Percentiles rank a stretch among this genome's conserved stretches.
phyloP scores from a whole-genome alignment of 257 asterid genomes.

The Fraxinus quadrangulata region DNA sequence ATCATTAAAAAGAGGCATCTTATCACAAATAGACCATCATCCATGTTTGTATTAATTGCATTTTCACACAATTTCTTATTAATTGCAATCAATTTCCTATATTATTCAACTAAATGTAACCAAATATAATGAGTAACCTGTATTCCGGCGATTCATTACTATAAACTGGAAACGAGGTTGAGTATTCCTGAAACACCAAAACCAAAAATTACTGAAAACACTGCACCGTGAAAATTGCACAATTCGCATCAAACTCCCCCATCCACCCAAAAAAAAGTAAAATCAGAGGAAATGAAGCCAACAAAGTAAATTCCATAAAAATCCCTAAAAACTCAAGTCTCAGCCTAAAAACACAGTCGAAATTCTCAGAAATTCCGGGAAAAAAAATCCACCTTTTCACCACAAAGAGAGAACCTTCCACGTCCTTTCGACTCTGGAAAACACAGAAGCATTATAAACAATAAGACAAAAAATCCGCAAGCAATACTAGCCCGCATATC shows the following conservation, averaged over 20 bases:
- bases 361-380: background rate
- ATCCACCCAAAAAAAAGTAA: background rate
- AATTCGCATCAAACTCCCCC: background rate
- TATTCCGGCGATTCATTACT: conserved; percentile 75
- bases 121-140: conserved; percentile 46
- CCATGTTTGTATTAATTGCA: background rate
- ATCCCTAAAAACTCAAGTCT: background rate
- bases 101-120: conserved; percentile 2
- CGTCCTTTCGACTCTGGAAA: conserved; percentile 85
- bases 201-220: background rate
- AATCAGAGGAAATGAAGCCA: conserved; percentile 4
- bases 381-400: conserved; percentile 66
- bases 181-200: conserved; percentile 57
- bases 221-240: background rate
- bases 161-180: conserved; percentile 83
- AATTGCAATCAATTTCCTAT: background rate
- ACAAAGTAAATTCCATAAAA: conserved; percentile 7
- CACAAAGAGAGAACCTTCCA: conserved; percentile 88
- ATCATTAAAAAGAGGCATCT: conserved; percentile 26
- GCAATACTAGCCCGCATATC: background rate
- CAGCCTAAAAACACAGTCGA: background rate
- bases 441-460: background rate
- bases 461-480: conserved; percentile 17
- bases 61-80: conserved; percentile 2
- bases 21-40: conserved; percentile 11